Conservation (phyloP, 345 rosid genomes). For the Populus euphratica region DNA sequence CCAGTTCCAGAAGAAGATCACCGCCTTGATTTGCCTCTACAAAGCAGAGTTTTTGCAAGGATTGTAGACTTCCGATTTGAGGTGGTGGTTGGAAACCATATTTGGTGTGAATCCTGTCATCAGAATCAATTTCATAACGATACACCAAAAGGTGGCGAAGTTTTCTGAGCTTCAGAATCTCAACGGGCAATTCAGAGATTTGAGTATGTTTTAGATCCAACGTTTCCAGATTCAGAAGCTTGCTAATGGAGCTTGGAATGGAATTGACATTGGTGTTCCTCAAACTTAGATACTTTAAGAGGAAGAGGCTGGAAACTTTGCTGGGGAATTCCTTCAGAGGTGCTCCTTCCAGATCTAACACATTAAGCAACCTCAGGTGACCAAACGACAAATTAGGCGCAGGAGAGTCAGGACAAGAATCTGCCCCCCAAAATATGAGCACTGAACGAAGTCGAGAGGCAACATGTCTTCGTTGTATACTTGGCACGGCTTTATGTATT, state of each 20-base stretch:
- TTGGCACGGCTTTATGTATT: conserved; percentile 8
- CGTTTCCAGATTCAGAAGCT: conserved; percentile 26
- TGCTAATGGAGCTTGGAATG: conserved; percentile 20
- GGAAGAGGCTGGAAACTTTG: not conserved
- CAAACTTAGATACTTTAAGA: conserved; percentile 15
- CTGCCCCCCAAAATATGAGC: conserved; percentile 19
- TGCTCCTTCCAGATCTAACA: conserved; percentile 18
- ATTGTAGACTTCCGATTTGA: conserved; percentile 16
- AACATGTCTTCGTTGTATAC: not conserved
- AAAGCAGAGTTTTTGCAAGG: not conserved
- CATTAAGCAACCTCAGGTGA: conserved; percentile 13
- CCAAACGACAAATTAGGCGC: not conserved
- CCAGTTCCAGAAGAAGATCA: not conserved
- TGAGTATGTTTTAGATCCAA: conserved; percentile 22
- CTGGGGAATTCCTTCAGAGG: conserved; percentile 19
- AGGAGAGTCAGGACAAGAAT: not conserved
- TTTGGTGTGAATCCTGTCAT: not conserved
- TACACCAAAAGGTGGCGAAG: conserved; percentile 21
- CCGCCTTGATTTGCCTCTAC: conserved; percentile 5
- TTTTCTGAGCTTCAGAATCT: conserved; percentile 15
- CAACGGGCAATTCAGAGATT: conserved; percentile 13
- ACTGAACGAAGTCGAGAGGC: conserved; percentile 17
- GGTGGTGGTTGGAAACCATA: conserved; percentile 7
- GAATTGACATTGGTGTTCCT: conserved; percentile 12
- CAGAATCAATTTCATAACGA: conserved; percentile 7